Conservation (phyloP, 805 yeast species). For the Saccharomyces eubayanus region DNA sequence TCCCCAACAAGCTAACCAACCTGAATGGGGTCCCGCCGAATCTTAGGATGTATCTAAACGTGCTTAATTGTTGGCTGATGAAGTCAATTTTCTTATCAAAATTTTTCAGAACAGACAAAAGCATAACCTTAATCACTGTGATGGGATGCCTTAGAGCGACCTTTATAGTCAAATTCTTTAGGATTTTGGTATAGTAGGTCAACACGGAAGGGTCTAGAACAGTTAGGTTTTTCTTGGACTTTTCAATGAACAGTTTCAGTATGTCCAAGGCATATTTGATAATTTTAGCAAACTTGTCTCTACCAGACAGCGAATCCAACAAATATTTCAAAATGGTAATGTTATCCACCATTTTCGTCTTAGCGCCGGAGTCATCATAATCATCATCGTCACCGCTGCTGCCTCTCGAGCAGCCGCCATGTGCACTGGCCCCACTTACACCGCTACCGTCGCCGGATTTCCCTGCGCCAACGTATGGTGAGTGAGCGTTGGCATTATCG, state of each 20-base stretch:
- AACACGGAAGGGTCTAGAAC: constrained; percentile 23
- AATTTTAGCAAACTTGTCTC: constrained; percentile 62
- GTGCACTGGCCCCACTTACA: neutral
- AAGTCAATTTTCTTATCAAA: constrained; percentile 29
- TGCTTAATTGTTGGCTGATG: constrained; percentile 40
- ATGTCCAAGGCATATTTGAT: constrained; percentile 52
- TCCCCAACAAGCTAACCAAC: constrained; percentile 32
- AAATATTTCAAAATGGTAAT: constrained; percentile 45
- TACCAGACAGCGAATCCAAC: constrained; percentile 52
- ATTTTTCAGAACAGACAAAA: constrained; percentile 11
- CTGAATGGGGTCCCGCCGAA: constrained; percentile 66
- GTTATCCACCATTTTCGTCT: constrained; percentile 9
- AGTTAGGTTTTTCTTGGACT: constrained; percentile 29
- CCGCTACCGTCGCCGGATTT: neutral
- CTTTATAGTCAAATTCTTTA: constrained; percentile 8
- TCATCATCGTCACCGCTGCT: too few species aligned
- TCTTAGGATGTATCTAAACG: constrained; percentile 60
- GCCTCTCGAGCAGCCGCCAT: neutral
- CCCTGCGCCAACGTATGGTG: neutral
- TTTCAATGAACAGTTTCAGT: constrained; percentile 39
- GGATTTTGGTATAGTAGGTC: constrained; percentile 21
- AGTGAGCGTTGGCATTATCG: neutral
- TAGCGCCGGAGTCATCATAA: neutral
- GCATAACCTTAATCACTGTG: constrained; percentile 9
- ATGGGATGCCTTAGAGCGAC: constrained; percentile 13